phyloP scores from a whole-genome alignment of 1,284 basidiomycete species.

The Prillingera fragicola region DNA sequence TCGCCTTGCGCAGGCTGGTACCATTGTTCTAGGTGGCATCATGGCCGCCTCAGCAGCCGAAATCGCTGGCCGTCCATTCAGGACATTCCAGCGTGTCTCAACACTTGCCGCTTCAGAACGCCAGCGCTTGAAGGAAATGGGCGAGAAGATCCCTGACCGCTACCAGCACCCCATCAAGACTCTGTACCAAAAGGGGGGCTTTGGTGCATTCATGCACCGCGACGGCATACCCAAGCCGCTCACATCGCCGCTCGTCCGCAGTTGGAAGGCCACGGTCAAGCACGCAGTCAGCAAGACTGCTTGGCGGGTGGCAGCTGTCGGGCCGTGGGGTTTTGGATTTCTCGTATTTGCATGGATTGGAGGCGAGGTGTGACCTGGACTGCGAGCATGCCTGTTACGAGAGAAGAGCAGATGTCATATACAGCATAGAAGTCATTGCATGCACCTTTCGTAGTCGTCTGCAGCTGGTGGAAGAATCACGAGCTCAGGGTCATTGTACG shows the following conservation, averaged over 20 bases:
- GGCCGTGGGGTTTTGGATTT: conserved; percentile 48
- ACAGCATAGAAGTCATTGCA: too few relatives aligned
- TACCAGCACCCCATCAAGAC: conserved; percentile 4
- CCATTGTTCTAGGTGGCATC: conserved; percentile 44
- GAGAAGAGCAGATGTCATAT: too few relatives aligned
- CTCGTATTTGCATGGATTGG: conserved; percentile 47
- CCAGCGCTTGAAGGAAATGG: neutral
- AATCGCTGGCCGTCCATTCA: conserved; percentile 38
- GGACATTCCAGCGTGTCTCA: conserved; percentile 13
- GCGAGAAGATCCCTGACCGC: conserved; percentile 1
- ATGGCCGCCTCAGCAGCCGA: conserved; percentile 40
- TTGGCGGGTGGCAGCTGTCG: conserved; percentile 43
- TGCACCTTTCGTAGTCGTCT: too few relatives aligned
- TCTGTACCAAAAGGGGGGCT: conserved; percentile 21
- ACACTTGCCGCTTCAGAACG: conserved; percentile 7
- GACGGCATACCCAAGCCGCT: conserved; percentile 9
- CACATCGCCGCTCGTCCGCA: conserved; percentile 1
- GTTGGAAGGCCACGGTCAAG: too few relatives aligned
- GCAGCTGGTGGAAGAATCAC: too few relatives aligned
- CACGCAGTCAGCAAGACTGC: conserved; percentile 26
- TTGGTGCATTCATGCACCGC: conserved; percentile 28
- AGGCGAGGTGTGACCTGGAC: conserved; percentile 45
- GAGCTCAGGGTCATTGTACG: too few relatives aligned
- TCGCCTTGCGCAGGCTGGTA: conserved; percentile 41
- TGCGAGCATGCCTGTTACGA: too few relatives aligned